Percentiles rank a stretch among this genome's conserved stretches.
These are phyloP conservation scores for Mariannaea sp. DNA, from an alignment of 2,329 filamentous ascomycete genomes.

Conservation along the genomic window DNA sequence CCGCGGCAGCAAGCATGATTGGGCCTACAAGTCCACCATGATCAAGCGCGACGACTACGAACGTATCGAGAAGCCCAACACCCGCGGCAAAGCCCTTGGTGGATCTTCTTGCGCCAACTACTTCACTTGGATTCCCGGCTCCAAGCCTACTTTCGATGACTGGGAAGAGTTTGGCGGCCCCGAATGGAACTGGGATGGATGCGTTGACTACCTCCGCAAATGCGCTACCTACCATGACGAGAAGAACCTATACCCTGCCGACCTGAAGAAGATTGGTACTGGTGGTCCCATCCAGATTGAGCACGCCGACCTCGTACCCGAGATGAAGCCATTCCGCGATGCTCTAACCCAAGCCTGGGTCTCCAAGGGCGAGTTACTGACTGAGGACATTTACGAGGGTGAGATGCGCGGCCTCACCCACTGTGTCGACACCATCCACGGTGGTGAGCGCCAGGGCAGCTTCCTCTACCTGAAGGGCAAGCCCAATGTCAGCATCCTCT, in stretches of 20 bases:
- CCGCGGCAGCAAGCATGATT: slow-evolving; percentile 61
- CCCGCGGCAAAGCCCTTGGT: slow-evolving; percentile 54
- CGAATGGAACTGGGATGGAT: slow-evolving; percentile 59
- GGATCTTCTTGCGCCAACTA: slow-evolving; percentile 65
- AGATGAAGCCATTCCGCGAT: slow-evolving; percentile 57
- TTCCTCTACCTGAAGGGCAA: slow-evolving; percentile 57
- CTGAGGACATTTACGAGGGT: slow-evolving; percentile 61
- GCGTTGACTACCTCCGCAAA: slow-evolving; percentile 58
- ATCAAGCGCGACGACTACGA: slow-evolving; percentile 63
- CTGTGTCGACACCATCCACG: slow-evolving; percentile 60
- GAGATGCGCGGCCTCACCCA: slow-evolving; percentile 58
- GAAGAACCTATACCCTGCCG: slow-evolving; percentile 47
- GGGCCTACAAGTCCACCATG: slow-evolving; percentile 65
- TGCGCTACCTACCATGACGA: slow-evolving; percentile 62
- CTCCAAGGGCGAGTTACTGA: slow-evolving; percentile 54
- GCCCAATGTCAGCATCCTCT: slow-evolving; percentile 58
- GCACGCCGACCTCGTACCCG: slow-evolving; percentile 58
- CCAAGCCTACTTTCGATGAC: slow-evolving; percentile 64
- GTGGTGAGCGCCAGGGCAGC: slow-evolving; percentile 56
- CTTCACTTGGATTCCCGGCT: slow-evolving; percentile 66
- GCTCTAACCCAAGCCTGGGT: slow-evolving; percentile 57
- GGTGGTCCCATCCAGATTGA: slow-evolving; percentile 58
- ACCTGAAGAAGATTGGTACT: slow-evolving; percentile 56
- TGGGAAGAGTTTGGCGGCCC: slow-evolving; percentile 74
- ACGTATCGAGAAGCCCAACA: slow-evolving; percentile 57